These are phyloP conservation scores for Senna siamea DNA, from an alignment of 306 rosid species.

Conservation along the genomic window DNA sequence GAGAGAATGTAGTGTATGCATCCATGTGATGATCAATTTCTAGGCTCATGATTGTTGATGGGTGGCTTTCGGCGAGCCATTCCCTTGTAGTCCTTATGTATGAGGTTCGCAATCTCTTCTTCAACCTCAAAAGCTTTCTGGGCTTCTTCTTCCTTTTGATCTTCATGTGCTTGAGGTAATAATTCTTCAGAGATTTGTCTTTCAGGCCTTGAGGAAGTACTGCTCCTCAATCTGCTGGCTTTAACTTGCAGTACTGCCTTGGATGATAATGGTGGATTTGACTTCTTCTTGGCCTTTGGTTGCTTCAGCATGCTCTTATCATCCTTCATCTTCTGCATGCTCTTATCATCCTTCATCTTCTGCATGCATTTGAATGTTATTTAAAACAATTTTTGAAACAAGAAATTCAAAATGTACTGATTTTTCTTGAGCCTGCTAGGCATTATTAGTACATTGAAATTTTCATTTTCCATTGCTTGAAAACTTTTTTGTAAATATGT, in stretches of 20 bases:
- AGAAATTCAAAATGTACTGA: too few species aligned
- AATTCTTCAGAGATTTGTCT: conserved; percentile 26
- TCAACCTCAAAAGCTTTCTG: conserved; percentile 50
- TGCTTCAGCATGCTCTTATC: too few species aligned
- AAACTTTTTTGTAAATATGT: too few species aligned
- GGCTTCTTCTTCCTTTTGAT: conserved; percentile 42
- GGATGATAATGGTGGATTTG: conserved; percentile 36
- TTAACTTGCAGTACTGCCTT: conserved; percentile 18
- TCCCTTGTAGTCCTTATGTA: conserved; percentile 65
- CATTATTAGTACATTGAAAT: too few species aligned
- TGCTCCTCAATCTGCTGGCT: conserved; percentile 11
- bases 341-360: conserved; percentile 10
- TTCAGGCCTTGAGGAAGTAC: conserved; percentile 18
- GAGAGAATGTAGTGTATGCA: not conserved
- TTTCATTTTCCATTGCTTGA: too few species aligned
- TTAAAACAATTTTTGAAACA: not conserved
- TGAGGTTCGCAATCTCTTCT: conserved; percentile 58
- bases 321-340: too few species aligned
- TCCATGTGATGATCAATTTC: conserved; percentile 37
- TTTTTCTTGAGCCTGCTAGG: too few species aligned
- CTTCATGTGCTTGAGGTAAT: not conserved
- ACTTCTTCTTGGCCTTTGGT: conserved; percentile 33
- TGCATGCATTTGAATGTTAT: not conserved
- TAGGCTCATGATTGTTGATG: conserved; percentile 68
- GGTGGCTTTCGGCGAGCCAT: conserved; percentile 70